Evolutionary conservation across 345 rosid genomes (phyloP).

Genomic region (Brassica carinata): DNA sequence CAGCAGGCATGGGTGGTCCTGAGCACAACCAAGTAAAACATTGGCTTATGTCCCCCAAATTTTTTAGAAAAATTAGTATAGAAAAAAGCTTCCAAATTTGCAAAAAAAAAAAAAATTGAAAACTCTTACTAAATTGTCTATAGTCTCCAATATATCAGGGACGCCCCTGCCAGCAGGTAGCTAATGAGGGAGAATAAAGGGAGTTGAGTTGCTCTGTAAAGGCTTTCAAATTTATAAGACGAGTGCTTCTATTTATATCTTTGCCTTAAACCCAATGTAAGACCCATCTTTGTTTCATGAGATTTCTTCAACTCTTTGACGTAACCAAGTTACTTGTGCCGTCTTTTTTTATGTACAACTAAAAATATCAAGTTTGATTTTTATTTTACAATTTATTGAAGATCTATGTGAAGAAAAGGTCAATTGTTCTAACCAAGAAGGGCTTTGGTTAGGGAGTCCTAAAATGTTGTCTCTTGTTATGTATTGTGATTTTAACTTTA

Average conservation of each 20-base stretch:
- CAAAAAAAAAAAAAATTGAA: no score
- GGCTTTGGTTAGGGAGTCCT: no score
- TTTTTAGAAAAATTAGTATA: no score
- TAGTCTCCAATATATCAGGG: no score
- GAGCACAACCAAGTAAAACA: no score
- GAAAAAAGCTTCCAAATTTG: no score
- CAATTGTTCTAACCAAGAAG: background rate
- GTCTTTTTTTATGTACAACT: slow-evolving; percentile 1
- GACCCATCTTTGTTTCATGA: slow-evolving; percentile 18
- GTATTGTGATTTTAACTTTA: no score
- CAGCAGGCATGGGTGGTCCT: no score
- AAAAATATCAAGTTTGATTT: background rate
- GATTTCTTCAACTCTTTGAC: slow-evolving; percentile 18
- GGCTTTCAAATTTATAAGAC: slow-evolving; percentile 22
- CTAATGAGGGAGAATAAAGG: slow-evolving; percentile 25
- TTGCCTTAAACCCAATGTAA: slow-evolving; percentile 34
- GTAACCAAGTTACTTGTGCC: slow-evolving; percentile 1
- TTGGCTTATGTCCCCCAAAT: no score
- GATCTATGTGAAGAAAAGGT: slow-evolving; percentile 1
- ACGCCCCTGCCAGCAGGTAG: slow-evolving; percentile 36
- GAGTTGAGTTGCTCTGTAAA: slow-evolving; percentile 13
- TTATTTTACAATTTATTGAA: background rate
- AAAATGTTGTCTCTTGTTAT: no score
- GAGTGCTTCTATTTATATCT: slow-evolving; percentile 13
- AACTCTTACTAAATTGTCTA: no score